phyloP scores from a whole-genome alignment of 345 rosid genomes.

The Noccaea bulbosa region DNA sequence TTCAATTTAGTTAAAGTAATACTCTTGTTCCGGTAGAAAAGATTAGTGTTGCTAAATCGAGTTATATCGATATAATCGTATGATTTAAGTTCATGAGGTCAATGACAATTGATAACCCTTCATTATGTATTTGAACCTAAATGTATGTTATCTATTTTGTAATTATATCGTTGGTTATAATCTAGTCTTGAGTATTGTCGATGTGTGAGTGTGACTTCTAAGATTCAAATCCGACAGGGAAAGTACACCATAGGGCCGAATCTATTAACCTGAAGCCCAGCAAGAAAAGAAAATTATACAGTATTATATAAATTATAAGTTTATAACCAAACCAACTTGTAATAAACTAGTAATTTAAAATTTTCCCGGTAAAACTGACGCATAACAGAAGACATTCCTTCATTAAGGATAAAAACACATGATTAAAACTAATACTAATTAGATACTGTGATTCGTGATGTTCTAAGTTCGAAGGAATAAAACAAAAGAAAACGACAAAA shows the following conservation, averaged over 20 bases:
- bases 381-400: no score
- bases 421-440: background rate
- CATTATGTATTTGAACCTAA: background rate
- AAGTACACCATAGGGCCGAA: no score
- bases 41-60: background rate
- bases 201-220: no score
- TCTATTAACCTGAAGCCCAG: background rate
- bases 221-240: no score
- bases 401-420: no score
- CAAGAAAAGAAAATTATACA: background rate
- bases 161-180: background rate
- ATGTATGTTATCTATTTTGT: background rate
- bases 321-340: no score
- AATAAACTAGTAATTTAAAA: no score
- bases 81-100: background rate
- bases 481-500: background rate
- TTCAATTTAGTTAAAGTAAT: background rate
- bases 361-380: no score
- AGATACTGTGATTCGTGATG: slow-evolving; percentile 12
- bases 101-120: background rate
- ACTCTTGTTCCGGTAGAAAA: background rate
- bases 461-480: background rate
- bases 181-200: no score
- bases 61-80: background rate
- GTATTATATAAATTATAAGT: no score